Evolutionary conservation across 331 rosid genomes (phyloP), one percentile per base, ranked within the genome.

Genomic region (Cucumis variabilis): DNA sequence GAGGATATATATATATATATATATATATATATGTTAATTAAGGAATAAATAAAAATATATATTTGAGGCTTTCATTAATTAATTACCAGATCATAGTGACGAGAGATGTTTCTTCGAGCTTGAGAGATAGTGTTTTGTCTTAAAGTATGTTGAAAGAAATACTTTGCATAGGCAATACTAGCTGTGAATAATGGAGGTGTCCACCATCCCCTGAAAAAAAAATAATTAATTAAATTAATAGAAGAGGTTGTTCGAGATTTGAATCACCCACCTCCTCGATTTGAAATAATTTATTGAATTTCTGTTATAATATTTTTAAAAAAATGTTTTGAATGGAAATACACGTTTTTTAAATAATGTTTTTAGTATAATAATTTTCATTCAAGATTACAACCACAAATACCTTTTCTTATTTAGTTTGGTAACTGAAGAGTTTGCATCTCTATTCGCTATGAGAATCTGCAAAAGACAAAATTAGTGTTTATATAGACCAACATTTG

Each of bases 371-470:
- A 44, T 44, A 44, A 7, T 7, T 44, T 7, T 44, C 10, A 0
- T 44, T 44, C 48, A 44, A 44, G 48, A 44, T 44, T 1, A 0
- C 10, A 0, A 5, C 1, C 48, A 44, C 10, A 44, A 44, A 37
- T 66, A 96, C 98, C 99, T 90, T 81, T 85, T 93, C 91, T 90
- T 90, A 70, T 86, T 93, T 82, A 85, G 37, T 88, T 88, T 94
- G 58, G 93, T 75, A 90, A 86, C 87, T 3, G 94, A 55, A 80
- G 93, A 66, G 89, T 89, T 91, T 83, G 89, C 88, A 90, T 96
- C 99, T 90, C 98, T 91, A 71, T 91, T 96, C 66, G 93, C 96
- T 88, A 96, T 94, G 82, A 96, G 96, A 94, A 95, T 87, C 98
- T 96, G 92, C 78, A 90, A 84, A 76, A 82, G 11, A 81, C 16